Evolutionary conservation across 2,329 filamentous ascomycete genomes (phyloP), one percentile per base, ranked within the genome.

Genomic region (Akanthomyces dipterigenus): DNA sequence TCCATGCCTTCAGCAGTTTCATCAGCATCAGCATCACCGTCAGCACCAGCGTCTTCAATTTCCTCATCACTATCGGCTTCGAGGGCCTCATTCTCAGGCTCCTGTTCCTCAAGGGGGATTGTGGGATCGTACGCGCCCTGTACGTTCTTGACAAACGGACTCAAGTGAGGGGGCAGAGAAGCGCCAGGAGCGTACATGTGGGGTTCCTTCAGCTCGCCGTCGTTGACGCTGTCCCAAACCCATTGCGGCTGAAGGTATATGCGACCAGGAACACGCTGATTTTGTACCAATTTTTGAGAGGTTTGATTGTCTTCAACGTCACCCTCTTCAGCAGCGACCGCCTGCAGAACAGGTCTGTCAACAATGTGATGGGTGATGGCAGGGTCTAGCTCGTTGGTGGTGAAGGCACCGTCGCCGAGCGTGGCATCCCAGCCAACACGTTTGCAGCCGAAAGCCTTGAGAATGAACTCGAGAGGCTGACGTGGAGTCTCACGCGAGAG

Each of bases 211-310:
- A 99, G 79, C 75, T 93, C 91, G 64, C 91, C 91, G 50, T 95
- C 90, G 73, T 99, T 99, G 73, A 96, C 79, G 69, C 90, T 93
- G 71, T 99, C 95, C 95, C 95, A 99, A 4, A 99, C 87, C 93
- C 96, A 99, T 73, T 99, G 95, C 22, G 95, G 95, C 78, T 99
- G 95, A 61, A 99, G 78, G 68, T 99, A 99, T 65, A 87, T 91
- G 66, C 95, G 84, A 40, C 93, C 93, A n/a, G 93, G 92, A 64
- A 98, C 88, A 64, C 92, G 86, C 65, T 86, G 86, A 69, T 90
- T 89, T 63, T 75, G 75, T 28, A 73, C 79, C 60, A 86, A 76
- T 72, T 81, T 84, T 72, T 82, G 83, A 53, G 77, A 78, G 64
- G 79, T 89, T 76, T 84, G 85, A 74, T 82, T 87, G 67, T 88